Conservation (phyloP, 305 asterid genomes). For the Fraxinus velutina region DNA sequence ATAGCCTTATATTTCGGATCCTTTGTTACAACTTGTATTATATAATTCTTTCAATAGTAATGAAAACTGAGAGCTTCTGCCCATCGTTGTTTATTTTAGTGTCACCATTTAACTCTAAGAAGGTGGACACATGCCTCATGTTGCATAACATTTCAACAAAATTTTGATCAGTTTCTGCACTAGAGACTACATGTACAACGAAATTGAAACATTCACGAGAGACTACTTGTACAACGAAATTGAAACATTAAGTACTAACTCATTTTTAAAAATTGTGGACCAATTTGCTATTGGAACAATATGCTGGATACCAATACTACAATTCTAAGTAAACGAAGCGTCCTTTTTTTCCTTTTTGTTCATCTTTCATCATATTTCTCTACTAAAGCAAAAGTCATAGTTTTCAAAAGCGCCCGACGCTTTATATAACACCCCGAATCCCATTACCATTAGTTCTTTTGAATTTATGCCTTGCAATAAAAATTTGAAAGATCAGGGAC, state of each 20-base stretch:
- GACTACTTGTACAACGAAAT: neutral
- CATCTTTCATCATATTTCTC: neutral
- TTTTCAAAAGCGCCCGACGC: neutral
- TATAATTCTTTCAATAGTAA: no score
- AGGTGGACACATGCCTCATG: neutral
- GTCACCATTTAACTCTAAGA: neutral
- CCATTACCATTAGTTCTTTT: neutral
- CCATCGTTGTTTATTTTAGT: neutral
- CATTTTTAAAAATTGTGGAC: neutral
- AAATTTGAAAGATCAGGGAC: neutral
- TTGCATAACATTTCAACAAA: neutral
- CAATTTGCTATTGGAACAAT: neutral
- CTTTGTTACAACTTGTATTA: no score
- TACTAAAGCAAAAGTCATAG: neutral
- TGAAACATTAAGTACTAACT: neutral
- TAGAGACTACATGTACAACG: neutral
- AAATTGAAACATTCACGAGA: neutral
- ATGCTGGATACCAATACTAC: neutral
- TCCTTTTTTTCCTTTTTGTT: neutral
- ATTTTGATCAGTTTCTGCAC: neutral
- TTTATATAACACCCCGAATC: neutral
- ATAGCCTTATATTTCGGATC: no score
- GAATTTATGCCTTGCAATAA: neutral
- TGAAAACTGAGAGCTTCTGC: no score
- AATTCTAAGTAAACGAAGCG: neutral